Percentiles rank a stretch among this genome's conserved stretches.
Conservation (phyloP, 2,329 filamentous ascomycete species). For the Fusarium irregulare region DNA sequence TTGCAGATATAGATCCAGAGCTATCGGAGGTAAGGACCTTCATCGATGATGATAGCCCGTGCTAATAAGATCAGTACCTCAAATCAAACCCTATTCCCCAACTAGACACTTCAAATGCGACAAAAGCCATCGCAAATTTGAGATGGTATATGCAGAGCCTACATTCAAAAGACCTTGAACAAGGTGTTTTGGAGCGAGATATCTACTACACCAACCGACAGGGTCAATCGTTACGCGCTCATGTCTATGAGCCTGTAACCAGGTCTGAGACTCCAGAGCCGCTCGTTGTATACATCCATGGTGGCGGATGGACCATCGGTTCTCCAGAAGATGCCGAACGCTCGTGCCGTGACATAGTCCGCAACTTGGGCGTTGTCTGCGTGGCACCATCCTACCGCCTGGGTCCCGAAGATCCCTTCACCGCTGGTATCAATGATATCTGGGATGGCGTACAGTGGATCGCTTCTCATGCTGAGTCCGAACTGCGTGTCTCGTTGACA, state of each 20-base stretch:
- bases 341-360: background rate
- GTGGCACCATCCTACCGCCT: background rate
- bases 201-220: background rate
- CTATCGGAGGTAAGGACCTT: background rate
- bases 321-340: background rate
- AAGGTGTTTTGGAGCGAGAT: background rate
- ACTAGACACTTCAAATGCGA: background rate
- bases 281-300: background rate
- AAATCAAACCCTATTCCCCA: background rate
- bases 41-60: background rate
- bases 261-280: fast-evolving
- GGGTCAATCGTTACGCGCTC: background rate
- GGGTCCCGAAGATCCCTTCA: background rate
- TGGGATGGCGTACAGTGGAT: slow-evolving; percentile 4
- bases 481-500: background rate
- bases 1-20: background rate
- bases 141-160: slow-evolving; percentile 12
- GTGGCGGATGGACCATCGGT: slow-evolving; percentile 3
- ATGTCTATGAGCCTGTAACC: background rate
- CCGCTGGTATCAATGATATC: background rate
- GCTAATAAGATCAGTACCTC: background rate
- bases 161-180: background rate
- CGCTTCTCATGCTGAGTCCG: background rate
- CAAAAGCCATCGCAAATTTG: background rate
- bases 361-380: background rate